Evolutionary conservation across 2,329 filamentous ascomycete genomes (phyloP).

Genomic region (Epichloe hybrida): DNA sequence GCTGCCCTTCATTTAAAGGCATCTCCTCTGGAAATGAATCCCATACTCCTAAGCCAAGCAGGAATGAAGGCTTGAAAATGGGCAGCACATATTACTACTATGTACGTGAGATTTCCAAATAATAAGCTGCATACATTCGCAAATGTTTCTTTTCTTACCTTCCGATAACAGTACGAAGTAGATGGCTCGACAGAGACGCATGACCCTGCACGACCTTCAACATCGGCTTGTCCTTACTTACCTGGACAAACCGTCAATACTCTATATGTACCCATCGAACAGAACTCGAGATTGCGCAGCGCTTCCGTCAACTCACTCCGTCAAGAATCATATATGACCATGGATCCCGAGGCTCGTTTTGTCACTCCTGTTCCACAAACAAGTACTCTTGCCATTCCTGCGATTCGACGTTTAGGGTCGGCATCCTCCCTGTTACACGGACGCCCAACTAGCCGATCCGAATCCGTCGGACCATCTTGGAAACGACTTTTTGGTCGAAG

Average conservation of each 20-base stretch:
- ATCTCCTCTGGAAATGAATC: constrained; percentile 68
- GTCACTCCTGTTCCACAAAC: constrained; percentile 50
- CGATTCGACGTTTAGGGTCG: constrained; percentile 16
- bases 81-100: constrained; percentile 93
- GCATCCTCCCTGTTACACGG: constrained; percentile 18
- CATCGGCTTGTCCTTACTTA: constrained; percentile 69
- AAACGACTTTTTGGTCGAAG: constrained; percentile 36
- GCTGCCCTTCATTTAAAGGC: constrained; percentile 74
- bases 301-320: constrained; percentile 50
- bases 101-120: constrained; percentile 38
- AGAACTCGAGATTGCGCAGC: constrained; percentile 44
- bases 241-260: constrained; percentile 83
- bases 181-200: constrained; percentile 66
- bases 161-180: constrained; percentile 56
- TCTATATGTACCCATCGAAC: constrained; percentile 64
- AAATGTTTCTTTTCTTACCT: background rate
- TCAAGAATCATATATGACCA: constrained; percentile 51
- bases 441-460: constrained; percentile 31
- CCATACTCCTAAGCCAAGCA: constrained; percentile 27
- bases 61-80: constrained; percentile 77
- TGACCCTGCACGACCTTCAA: constrained; percentile 59
- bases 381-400: constrained; percentile 14
- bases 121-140: background rate
- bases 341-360: constrained; percentile 68
- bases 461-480: constrained; percentile 38